Conservation (phyloP, 768 basidiomycete species). For the Asterophora lycoperdoides region DNA sequence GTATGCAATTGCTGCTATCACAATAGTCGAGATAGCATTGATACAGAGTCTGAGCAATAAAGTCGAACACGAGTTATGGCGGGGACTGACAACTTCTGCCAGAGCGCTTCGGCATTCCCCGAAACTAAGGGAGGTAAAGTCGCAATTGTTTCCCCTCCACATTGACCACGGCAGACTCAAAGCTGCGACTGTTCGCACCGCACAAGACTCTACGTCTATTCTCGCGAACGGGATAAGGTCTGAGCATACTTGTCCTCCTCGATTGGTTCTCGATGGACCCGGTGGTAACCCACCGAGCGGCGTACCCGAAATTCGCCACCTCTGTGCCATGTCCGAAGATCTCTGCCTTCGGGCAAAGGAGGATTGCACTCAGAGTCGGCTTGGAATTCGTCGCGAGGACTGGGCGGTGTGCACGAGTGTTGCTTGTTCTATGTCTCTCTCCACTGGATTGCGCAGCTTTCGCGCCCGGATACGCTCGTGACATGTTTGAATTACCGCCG, state of each 20-base stretch:
- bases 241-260: constrained; percentile 30
- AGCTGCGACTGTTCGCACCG: constrained; percentile 38
- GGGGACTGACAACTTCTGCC: too few relatives aligned
- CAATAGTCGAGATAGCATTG: too few relatives aligned
- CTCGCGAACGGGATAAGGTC: constrained; percentile 38
- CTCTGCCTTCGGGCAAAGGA: constrained; percentile 16
- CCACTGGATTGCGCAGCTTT: too few relatives aligned
- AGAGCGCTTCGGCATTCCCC: too few relatives aligned
- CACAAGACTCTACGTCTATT: constrained; percentile 21
- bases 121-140: too few relatives aligned
- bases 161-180: constrained; percentile 29
- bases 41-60: too few relatives aligned
- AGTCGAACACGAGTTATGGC: too few relatives aligned
- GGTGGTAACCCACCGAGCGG: constrained; percentile 21
- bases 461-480: too few relatives aligned
- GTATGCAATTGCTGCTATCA: too few relatives aligned
- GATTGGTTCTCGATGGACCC: constrained; percentile 28
- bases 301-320: constrained; percentile 28
- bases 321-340: constrained; percentile 9
- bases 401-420: constrained; percentile 9
- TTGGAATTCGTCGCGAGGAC: constrained; percentile 29
- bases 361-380: neutral
- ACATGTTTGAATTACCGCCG: too few relatives aligned
- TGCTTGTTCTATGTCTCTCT: neutral
- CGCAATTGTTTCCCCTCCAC: neutral